phyloP scores from a whole-genome alignment of 148 eudicot species.

The Rhododendron henanense region DNA sequence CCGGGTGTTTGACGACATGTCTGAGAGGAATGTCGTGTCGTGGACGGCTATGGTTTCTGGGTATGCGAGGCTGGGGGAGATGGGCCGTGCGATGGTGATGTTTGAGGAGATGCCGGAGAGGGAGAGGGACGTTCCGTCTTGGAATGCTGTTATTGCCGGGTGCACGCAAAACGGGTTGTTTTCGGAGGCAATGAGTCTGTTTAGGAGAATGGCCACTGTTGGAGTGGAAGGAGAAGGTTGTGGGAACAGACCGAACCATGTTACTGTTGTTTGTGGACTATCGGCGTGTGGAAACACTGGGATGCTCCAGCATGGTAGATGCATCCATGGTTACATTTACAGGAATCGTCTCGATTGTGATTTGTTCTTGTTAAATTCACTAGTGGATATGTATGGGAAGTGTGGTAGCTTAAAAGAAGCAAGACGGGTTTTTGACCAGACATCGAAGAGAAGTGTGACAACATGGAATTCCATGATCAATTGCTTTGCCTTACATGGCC shows the following conservation, averaged over 20 bases:
- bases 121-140: constrained; percentile 64
- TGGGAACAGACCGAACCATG: constrained; percentile 47
- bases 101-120: constrained; percentile 63
- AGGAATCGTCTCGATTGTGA: constrained; percentile 36
- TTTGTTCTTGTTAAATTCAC: constrained; percentile 41
- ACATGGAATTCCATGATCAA: constrained; percentile 81
- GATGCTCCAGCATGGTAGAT: constrained; percentile 66
- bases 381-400: constrained; percentile 84
- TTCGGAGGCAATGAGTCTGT: constrained; percentile 49
- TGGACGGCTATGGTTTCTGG: constrained; percentile 81
- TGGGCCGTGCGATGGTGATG: constrained; percentile 53
- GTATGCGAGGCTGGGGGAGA: constrained; percentile 55
- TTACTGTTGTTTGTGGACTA: constrained; percentile 49
- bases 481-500: constrained; percentile 68
- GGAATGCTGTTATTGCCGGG: constrained; percentile 78
- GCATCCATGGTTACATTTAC: constrained; percentile 50
- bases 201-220: constrained; percentile 44
- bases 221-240: constrained; percentile 4
- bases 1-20: constrained; percentile 68
- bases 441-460: constrained; percentile 32
- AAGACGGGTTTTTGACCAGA: constrained; percentile 38
- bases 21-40: constrained; percentile 63
- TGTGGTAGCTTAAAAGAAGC: constrained; percentile 68
- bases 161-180: constrained; percentile 70
- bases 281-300: constrained; percentile 74